These are phyloP conservation scores for Aspergillus tamarii DNA, from an alignment of 2,329 filamentous ascomycete genomes.

Conservation along the genomic window DNA sequence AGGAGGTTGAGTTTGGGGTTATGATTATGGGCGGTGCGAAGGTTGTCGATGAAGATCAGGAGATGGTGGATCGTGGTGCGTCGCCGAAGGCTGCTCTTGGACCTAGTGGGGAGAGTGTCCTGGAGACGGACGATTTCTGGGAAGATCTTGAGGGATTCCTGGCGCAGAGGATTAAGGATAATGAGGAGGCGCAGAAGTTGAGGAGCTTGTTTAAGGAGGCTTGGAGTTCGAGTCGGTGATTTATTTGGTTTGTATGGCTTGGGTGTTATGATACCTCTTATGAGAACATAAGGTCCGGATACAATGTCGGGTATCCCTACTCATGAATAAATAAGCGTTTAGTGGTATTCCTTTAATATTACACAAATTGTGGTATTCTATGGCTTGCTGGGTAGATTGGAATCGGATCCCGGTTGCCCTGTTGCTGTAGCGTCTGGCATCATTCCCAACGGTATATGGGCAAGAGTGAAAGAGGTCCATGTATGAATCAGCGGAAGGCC, in stretches of 20 bases:
- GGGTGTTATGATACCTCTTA: conserved; percentile 11
- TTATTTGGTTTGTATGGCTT: conserved; percentile 1
- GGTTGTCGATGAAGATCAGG: conserved; percentile 41
- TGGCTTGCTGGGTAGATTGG: background rate
- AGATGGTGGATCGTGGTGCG: conserved; percentile 30
- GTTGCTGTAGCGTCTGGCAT: background rate
- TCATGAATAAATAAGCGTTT: background rate
- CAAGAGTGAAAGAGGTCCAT: background rate
- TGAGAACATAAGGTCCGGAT: background rate
- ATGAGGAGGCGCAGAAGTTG: conserved; percentile 65
- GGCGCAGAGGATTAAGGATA: conserved; percentile 75
- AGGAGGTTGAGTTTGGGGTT: conserved; percentile 73
- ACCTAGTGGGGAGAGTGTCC: conserved; percentile 60
- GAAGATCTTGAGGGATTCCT: conserved; percentile 79
- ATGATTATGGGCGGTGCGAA: conserved; percentile 82
- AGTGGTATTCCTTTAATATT: background rate
- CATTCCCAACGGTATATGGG: background rate
- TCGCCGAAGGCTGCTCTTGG: conserved; percentile 51
- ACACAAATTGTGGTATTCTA: background rate
- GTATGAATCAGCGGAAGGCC: background rate
- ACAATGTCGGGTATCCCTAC: background rate
- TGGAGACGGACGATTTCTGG: conserved; percentile 82
- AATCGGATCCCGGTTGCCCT: background rate
- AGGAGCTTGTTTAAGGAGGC: conserved; percentile 69
- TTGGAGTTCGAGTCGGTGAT: conserved; percentile 52